These are phyloP conservation scores for Oryza australiensis DNA, from an alignment of 176 grass and related monocot species.

Conservation along the genomic window DNA sequence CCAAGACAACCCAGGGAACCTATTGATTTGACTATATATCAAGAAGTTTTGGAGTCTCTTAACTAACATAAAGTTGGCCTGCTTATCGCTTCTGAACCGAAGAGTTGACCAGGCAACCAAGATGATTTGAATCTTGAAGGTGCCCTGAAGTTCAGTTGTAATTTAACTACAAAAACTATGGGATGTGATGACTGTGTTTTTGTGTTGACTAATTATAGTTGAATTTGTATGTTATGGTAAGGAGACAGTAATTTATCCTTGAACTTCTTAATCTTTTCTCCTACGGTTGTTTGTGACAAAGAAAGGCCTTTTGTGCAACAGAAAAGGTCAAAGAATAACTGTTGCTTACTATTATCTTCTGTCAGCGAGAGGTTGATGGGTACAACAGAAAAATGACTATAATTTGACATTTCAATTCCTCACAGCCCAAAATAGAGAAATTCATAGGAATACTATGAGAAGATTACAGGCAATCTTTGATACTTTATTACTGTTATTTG, in stretches of 20 bases:
- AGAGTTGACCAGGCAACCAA: slow-evolving; percentile 34
- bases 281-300: neutral
- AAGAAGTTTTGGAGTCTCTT: neutral
- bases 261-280: neutral
- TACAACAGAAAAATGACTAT: neutral
- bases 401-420: neutral
- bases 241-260: neutral
- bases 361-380: neutral
- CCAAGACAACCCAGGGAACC: neutral
- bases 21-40: too few relatives aligned
- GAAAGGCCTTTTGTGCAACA: neutral
- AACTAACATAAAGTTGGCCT: neutral
- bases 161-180: neutral
- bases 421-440: neutral
- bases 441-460: neutral
- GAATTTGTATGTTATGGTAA: slow-evolving; percentile 9
- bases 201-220: slow-evolving; percentile 27
- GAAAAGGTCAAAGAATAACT: neutral
- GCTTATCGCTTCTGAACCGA: neutral
- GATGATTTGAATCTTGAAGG: slow-evolving; percentile 28
- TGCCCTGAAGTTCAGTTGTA: neutral
- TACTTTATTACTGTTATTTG: neutral
- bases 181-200: neutral
- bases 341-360: neutral
- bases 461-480: neutral